These are phyloP conservation scores for Circinella umbellata DNA, from an alignment of 371 early-diverging fungal genomes.

Conservation along the genomic window DNA sequence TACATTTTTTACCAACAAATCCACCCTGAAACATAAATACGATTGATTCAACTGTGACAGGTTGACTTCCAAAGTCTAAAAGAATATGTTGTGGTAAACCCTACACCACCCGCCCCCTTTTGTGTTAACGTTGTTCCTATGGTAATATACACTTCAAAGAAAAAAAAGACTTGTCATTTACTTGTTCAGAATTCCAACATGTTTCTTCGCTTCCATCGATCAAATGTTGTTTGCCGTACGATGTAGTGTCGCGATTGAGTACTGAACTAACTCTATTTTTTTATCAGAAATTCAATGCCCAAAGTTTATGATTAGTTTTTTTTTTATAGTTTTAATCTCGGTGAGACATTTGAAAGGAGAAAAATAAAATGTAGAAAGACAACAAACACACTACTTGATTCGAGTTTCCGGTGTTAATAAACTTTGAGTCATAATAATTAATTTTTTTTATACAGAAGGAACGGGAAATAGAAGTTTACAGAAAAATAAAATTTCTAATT, in stretches of 20 bases:
- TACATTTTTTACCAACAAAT: conserved; percentile 81
- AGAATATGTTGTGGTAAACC: conserved; percentile 84
- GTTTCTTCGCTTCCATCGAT: conserved; percentile 82
- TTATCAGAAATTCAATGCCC: too few species aligned
- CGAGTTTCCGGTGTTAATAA: conserved; percentile 58
- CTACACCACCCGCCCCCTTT: conserved; percentile 28
- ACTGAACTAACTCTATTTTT: conserved; percentile 87
- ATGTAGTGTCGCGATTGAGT: conserved; percentile 75
- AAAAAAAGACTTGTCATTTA: conserved; percentile 26
- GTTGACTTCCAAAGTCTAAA: conserved; percentile 64
- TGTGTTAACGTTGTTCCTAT: too few species aligned
- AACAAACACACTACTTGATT: conserved; percentile 53
- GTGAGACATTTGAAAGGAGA: too few species aligned
- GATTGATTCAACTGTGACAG: conserved; percentile 52
- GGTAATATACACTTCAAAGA: too few species aligned
- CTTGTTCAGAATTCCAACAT: conserved; percentile 95
- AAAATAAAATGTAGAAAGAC: too few species aligned
- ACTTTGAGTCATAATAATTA: conserved; percentile 19
- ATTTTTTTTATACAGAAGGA: not conserved
- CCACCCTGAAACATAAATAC: conserved; percentile 91
- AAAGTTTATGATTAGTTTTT: too few species aligned
- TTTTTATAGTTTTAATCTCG: too few species aligned
- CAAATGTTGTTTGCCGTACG: conserved; percentile 84
- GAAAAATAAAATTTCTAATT: conserved; percentile 6
- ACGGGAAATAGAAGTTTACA: not conserved